phyloP scores from a whole-genome alignment of 2,329 filamentous ascomycete species.

The Colletotrichum euphorbiae region DNA sequence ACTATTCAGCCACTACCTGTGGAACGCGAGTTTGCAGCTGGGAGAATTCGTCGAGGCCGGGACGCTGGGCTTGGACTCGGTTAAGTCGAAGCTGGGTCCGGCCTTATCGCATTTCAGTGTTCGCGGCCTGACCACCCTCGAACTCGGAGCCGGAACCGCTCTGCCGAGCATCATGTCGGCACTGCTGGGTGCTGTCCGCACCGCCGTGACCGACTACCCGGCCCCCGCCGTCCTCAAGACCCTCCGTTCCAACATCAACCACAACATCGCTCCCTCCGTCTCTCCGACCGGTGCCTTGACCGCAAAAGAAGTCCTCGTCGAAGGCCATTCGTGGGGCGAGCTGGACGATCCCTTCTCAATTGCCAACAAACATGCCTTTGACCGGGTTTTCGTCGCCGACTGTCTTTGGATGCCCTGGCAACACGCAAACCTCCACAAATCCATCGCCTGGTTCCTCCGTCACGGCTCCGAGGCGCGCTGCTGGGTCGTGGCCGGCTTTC shows the following conservation, averaged over 20 bases:
- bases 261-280: slow-evolving; percentile 57
- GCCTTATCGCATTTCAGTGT: slow-evolving; percentile 57
- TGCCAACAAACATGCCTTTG: slow-evolving; percentile 57
- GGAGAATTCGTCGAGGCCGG: slow-evolving; percentile 67
- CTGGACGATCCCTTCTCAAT: slow-evolving; percentile 50
- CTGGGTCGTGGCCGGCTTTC: slow-evolving; percentile 77
- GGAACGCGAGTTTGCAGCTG: slow-evolving; percentile 72
- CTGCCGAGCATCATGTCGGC: slow-evolving; percentile 63
- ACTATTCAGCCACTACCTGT: slow-evolving; percentile 79
- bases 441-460: slow-evolving; percentile 72
- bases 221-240: slow-evolving; percentile 68
- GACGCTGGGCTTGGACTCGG: slow-evolving; percentile 47
- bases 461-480: slow-evolving; percentile 59
- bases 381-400: slow-evolving; percentile 76
- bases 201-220: slow-evolving; percentile 77
- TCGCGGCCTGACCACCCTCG: slow-evolving; percentile 64
- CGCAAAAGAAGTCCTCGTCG: slow-evolving; percentile 54
- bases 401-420: slow-evolving; percentile 82
- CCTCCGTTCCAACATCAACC: slow-evolving; percentile 66
- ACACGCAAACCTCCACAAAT: slow-evolving; percentile 73
- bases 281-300: slow-evolving; percentile 48
- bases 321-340: slow-evolving; percentile 75
- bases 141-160: slow-evolving; percentile 75
- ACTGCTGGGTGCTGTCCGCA: slow-evolving; percentile 59
- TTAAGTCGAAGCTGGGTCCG: slow-evolving; percentile 27